Percentiles rank a stretch among this genome's conserved stretches.
Evolutionary conservation across 1,284 basidiomycete species (phyloP).

Genomic region (Athelia psychrophila): DNA sequence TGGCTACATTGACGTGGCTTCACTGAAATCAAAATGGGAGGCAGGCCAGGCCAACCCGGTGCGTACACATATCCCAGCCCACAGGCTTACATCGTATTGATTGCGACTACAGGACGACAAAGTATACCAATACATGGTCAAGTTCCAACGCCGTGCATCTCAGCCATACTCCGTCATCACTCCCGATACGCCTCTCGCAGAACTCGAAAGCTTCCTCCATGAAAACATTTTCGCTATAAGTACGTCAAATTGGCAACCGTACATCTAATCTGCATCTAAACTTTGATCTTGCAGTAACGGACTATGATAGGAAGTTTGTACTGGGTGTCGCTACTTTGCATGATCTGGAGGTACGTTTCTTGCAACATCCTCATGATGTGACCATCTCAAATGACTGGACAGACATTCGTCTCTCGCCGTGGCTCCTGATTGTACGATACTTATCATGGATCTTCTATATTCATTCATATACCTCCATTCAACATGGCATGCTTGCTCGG

Average conservation of each 20-base stretch:
- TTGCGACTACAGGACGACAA: conserved; percentile 50
- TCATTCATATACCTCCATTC: too few relatives aligned
- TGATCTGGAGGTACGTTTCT: conserved; percentile 65
- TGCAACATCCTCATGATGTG: background rate
- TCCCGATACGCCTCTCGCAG: conserved; percentile 71
- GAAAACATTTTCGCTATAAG: conserved; percentile 77
- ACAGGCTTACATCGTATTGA: conserved; percentile 3
- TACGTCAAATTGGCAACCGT: conserved; percentile 25
- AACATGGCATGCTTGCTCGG: too few relatives aligned
- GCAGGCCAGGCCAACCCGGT: conserved; percentile 70
- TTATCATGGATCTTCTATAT: too few relatives aligned
- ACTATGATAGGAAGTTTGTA: conserved; percentile 80
- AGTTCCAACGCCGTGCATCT: conserved; percentile 67
- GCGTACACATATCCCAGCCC: conserved; percentile 21
- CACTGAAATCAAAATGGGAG: conserved; percentile 77
- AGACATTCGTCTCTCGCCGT: conserved; percentile 57
- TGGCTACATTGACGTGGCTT: conserved; percentile 79
- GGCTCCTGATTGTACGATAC: conserved; percentile 33
- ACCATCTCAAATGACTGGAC: conserved; percentile 7
- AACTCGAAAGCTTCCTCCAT: conserved; percentile 74
- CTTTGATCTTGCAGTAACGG: conserved; percentile 60
- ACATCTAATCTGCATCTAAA: conserved; percentile 4
- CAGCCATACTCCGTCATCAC: conserved; percentile 79
- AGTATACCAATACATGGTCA: conserved; percentile 67
- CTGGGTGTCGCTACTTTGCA: conserved; percentile 79